Conservation (phyloP, 768 basidiomycete species). For the Suillus subaureus region DNA sequence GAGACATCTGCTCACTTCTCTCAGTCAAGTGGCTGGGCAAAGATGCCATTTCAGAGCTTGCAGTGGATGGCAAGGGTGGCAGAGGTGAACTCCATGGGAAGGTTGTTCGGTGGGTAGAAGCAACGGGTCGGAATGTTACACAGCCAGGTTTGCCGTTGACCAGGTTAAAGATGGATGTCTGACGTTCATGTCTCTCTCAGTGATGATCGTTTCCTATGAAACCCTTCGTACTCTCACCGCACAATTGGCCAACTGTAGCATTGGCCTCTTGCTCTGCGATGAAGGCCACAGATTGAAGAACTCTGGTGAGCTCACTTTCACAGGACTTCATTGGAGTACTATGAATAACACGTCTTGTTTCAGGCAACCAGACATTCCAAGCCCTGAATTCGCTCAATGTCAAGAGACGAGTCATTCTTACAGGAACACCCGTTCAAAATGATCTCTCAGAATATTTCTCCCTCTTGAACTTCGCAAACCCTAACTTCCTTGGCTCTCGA, state of each 20-base stretch:
- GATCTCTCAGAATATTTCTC: constrained; percentile 96
- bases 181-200: constrained; percentile 40
- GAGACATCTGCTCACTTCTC: constrained; percentile 4
- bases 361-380: constrained; percentile 87
- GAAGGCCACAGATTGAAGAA: constrained; percentile 98
- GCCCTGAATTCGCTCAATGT: constrained; percentile 83
- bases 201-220: constrained; percentile 99
- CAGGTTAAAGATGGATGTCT: constrained; percentile 2
- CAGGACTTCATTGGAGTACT: constrained; percentile 6
- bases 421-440: constrained; percentile 95
- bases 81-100: constrained; percentile 78
- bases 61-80: constrained; percentile 90
- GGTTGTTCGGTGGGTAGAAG: constrained; percentile 88
- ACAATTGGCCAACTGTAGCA: constrained; percentile 76
- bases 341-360: constrained; percentile 7
- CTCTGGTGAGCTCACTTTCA: constrained; percentile 56
- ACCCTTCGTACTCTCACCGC: constrained; percentile 81
- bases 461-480: constrained; percentile 90
- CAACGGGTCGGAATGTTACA: constrained; percentile 85
- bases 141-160: constrained; percentile 68
- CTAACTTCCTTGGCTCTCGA: constrained; percentile 84
- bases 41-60: constrained; percentile 78
- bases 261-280: constrained; percentile 94
- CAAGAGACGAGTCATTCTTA: constrained; percentile 88
- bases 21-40: constrained; percentile 94